A percentile compares a stretch with the other conserved stretches of the same genome.
phyloP scores from a whole-genome alignment of 768 basidiomycete species.

The Rubroboletus satanas region DNA sequence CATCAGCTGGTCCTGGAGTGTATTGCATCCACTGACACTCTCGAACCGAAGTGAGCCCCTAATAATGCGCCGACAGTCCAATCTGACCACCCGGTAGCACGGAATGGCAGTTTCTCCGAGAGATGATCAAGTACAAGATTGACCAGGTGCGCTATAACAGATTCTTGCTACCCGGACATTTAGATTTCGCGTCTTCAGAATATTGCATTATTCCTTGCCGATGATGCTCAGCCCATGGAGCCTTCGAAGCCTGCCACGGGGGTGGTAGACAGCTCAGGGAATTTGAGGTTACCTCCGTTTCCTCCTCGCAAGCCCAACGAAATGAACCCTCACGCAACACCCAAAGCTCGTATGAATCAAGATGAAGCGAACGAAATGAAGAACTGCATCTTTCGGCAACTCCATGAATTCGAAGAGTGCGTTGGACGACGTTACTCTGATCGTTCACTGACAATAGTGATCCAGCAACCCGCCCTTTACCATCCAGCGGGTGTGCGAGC shows the following conservation, averaged over 20 bases:
- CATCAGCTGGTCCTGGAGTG: constrained; percentile 55
- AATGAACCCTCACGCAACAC: constrained; percentile 48
- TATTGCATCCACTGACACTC: constrained; percentile 60
- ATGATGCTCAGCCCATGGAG: constrained; percentile 35
- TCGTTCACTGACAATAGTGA: constrained; percentile 3
- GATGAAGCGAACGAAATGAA: constrained; percentile 59
- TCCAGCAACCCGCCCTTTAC: constrained; percentile 73
- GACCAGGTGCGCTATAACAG: constrained; percentile 45
- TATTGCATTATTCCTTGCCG: constrained; percentile 44
- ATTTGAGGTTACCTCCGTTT: constrained; percentile 71
- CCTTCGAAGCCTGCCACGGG: constrained; percentile 39
- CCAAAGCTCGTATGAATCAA: constrained; percentile 56
- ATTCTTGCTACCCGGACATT: neutral
- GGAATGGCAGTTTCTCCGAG: constrained; percentile 68
- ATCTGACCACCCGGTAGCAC: constrained; percentile 37
- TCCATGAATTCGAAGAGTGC: constrained; percentile 75
- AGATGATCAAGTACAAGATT: constrained; percentile 70
- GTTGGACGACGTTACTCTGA: constrained; percentile 22
- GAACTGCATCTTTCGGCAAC: constrained; percentile 52
- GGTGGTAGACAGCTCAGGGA: constrained; percentile 40
- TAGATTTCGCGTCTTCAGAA: constrained; percentile 37
- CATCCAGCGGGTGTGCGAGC: constrained; percentile 84
- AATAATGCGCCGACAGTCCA: constrained; percentile 3
- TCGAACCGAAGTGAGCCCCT: constrained; percentile 47
- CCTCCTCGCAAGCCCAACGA: constrained; percentile 52